These are phyloP conservation scores for Rhodotorula glutinis DNA, from an alignment of 1,284 basidiomycete species.

Conservation along the genomic window DNA sequence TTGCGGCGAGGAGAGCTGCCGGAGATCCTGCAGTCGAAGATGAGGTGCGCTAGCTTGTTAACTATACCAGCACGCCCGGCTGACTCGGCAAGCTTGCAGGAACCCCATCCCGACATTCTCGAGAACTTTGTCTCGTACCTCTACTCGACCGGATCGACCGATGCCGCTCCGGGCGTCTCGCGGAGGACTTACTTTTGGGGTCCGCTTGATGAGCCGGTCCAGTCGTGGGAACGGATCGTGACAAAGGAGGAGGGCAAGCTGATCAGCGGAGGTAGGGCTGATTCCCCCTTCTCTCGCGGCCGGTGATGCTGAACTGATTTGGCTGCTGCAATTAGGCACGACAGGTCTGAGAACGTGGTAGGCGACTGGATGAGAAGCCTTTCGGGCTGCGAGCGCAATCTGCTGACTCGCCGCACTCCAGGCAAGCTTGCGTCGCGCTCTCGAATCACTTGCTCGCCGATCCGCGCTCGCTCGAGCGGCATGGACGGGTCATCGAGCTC, in stretches of 20 bases:
- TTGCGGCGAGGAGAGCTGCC: conserved; percentile 5
- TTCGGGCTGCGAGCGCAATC: no score
- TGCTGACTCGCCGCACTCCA: neutral
- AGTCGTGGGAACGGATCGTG: conserved; percentile 16
- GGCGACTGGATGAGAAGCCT: neutral
- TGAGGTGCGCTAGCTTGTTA: conserved; percentile 14
- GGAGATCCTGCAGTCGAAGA: conserved; percentile 23
- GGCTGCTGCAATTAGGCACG: conserved; percentile 7
- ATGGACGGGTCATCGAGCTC: conserved; percentile 26
- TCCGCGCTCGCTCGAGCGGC: neutral
- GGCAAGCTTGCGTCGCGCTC: conserved; percentile 39
- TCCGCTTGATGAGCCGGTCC: neutral
- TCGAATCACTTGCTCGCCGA: conserved; percentile 31
- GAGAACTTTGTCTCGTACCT: conserved; percentile 27
- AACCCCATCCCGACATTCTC: conserved; percentile 30
- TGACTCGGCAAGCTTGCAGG: conserved; percentile 6
- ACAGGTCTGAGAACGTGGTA: conserved; percentile 35
- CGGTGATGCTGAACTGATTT: fast-evolving
- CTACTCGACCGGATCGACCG: neutral
- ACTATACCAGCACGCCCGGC: neutral
- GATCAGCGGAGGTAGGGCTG: conserved; percentile 30
- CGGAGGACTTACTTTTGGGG: conserved; percentile 32
- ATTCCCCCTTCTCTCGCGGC: neutral
- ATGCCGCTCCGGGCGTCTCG: neutral
- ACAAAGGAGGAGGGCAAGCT: conserved; percentile 32